Percentiles rank a stretch among this genome's conserved stretches.
phyloP scores from a whole-genome alignment of 2,329 filamentous ascomycete genomes.

The Trichothecium sympodiale region DNA sequence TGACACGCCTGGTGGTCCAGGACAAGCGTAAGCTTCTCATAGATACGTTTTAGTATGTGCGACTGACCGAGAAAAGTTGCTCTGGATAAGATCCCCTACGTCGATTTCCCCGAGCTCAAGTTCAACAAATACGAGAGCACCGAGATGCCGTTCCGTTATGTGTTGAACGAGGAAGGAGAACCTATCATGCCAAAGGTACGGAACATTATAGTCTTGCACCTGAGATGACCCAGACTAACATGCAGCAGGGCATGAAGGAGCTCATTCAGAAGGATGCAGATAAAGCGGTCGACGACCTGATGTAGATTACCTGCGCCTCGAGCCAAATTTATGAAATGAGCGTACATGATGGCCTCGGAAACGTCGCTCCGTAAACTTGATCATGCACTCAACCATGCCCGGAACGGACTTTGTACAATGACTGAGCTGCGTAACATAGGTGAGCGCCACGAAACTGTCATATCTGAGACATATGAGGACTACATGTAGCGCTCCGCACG shows the following conservation, averaged over 20 bases:
- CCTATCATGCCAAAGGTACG: slow-evolving; percentile 84
- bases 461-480: no score
- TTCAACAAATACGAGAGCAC: slow-evolving; percentile 90
- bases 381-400: no score
- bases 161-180: slow-evolving; percentile 60
- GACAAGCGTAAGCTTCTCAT: slow-evolving; percentile 55
- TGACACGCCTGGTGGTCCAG: slow-evolving; percentile 81
- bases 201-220: not conserved
- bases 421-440: no score
- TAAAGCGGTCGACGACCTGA: slow-evolving; percentile 78
- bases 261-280: slow-evolving; percentile 89
- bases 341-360: no score
- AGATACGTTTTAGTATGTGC: no score
- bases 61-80: slow-evolving; percentile 41
- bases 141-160: slow-evolving; percentile 96
- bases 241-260: slow-evolving; percentile 74
- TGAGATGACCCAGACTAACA: slow-evolving; percentile 1
- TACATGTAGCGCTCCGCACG: no score
- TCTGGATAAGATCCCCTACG: slow-evolving; percentile 67
- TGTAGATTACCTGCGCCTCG: slow-evolving; percentile 30
- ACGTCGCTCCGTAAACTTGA: no score
- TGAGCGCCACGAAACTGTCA: no score
- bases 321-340: no score
- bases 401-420: no score
- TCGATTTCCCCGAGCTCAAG: slow-evolving; percentile 81